A percentile compares a stretch with the other conserved stretches of the same genome.
These are phyloP conservation scores for Davidsoniella neocaledoniae DNA, from an alignment of 2,329 filamentous ascomycete genomes.

Conservation along the genomic window DNA sequence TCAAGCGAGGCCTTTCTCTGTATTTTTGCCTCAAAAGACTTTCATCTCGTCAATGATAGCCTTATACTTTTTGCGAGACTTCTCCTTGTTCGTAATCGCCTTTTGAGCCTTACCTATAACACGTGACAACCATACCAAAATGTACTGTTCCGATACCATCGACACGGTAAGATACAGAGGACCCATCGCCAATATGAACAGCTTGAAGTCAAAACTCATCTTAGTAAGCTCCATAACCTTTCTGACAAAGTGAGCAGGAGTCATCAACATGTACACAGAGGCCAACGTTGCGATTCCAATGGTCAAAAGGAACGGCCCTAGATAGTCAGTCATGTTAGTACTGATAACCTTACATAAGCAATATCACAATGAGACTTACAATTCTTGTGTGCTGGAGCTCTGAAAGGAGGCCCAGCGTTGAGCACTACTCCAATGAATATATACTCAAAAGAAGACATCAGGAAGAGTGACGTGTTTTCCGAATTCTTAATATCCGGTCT, in stretches of 20 bases:
- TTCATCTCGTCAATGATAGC: conserved; percentile 44
- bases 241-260: conserved; percentile 51
- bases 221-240: conserved; percentile 72
- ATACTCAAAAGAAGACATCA: conserved; percentile 88
- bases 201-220: conserved; percentile 55
- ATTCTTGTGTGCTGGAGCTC: conserved; percentile 64
- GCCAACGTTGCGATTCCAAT: conserved; percentile 51
- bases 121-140: conserved; percentile 54
- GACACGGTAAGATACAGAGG: conserved; percentile 49
- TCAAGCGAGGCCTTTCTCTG: too few relatives aligned
- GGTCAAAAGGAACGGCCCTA: conserved; percentile 71
- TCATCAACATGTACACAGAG: conserved; percentile 64
- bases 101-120: conserved; percentile 45
- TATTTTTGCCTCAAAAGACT: not conserved
- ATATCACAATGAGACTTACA: conserved; percentile 32
- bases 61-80: conserved; percentile 82
- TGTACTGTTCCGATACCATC: conserved; percentile 52
- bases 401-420: conserved; percentile 80
- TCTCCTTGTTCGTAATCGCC: conserved; percentile 40
- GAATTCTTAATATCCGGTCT: conserved; percentile 81
- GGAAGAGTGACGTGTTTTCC: conserved; percentile 80
- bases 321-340: conserved; percentile 14
- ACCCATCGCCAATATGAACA: conserved; percentile 56
- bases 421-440: conserved; percentile 79
- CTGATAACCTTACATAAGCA: not conserved